A percentile compares a stretch with the other conserved stretches of the same genome.
phyloP scores from a whole-genome alignment of 176 grass and related monocot species.

The Cocos nucifera region DNA sequence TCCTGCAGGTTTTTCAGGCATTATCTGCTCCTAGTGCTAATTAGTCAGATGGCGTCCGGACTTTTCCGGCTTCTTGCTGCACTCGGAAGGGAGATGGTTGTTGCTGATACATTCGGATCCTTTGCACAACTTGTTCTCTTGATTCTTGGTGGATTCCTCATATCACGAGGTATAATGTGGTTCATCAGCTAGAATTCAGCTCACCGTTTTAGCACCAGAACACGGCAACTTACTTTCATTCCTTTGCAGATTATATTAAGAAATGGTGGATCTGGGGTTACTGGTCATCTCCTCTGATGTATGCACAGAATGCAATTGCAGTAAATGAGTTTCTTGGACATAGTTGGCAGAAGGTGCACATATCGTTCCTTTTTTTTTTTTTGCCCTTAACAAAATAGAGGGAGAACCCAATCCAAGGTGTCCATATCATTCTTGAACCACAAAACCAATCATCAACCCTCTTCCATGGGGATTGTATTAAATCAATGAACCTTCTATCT shows the following conservation, averaged over 20 bases:
- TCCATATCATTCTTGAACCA: too few species aligned
- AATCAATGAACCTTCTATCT: background rate
- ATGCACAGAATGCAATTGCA: constrained; percentile 85
- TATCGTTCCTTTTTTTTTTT: too few species aligned
- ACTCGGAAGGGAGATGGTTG: constrained; percentile 89
- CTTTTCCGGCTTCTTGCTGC: constrained; percentile 87
- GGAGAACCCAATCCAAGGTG: too few species aligned
- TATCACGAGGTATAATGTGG: constrained; percentile 54
- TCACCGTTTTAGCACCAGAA: background rate
- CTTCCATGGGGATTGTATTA: too few species aligned
- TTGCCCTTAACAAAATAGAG: too few species aligned
- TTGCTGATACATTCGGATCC: constrained; percentile 85
- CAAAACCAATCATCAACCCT: too few species aligned
- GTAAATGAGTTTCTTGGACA: constrained; percentile 88
- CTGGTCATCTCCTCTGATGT: constrained; percentile 91
- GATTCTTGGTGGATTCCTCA: constrained; percentile 89
- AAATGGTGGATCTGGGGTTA: constrained; percentile 98
- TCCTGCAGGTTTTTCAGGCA: constrained; percentile 73
- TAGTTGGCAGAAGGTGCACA: constrained; percentile 56
- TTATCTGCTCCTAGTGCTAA: constrained; percentile 73
- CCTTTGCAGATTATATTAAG: constrained; percentile 62
- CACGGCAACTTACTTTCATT: constrained; percentile 6
- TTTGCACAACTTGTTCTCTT: constrained; percentile 92
- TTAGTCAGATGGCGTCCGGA: constrained; percentile 91
- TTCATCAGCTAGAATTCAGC: too few species aligned